Base-by-base conservation (phyloP, 148 eudicot species). In the Amaranthus hypochondriacus region DNA sequence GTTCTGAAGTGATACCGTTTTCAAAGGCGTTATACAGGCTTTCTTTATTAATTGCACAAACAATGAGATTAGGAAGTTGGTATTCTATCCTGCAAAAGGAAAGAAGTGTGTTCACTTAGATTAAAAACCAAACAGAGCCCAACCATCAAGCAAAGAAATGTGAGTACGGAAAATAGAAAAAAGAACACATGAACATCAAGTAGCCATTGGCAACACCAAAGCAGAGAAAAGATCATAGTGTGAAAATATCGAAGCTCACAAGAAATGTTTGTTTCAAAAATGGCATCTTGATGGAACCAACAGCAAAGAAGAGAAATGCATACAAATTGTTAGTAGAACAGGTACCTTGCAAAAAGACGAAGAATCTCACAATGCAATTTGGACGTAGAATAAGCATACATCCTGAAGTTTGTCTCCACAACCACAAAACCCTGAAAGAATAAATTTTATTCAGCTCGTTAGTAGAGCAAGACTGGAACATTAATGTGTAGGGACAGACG, bases 31-130 rank as follows among this genome's bases (percentile, higher is more conserved):
- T 83, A 57, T 86, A 85, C 83, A 95, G 83, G 83, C 89, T 95
- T 79, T 95, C 97, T 82, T 95, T 92, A 48, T 80, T 92, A 58
- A 95, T 95, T 5, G 88, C 87, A 46, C 86, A 88, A 48, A 90
- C 97, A 68, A 95, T 86, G 73, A 95, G 93, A 77, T 95, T 95
- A 48, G 97, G 98, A 68, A 95, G 97, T 81, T 88, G 89, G 84
- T 95, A 95, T 76, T 95, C 98, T 72, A 95, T 75, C 86, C 97
- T 95, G 96, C 70, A 80, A 56, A 70, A 58, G n/a, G 21, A 64
- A 57, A 46, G 50, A 44, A 51, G 64, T 60, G 74, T 28, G 39
- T 52, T 55, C 7, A 59, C 43, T 55, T 43, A 10, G 69, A 66
- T 71, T 6, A 71, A 46, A 14, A 53, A 18, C 28, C 60, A 7